Percentiles rank a stretch among this genome's conserved stretches.
phyloP scores from a whole-genome alignment of 1,284 basidiomycete genomes.

The Microbotryum saponariae region DNA sequence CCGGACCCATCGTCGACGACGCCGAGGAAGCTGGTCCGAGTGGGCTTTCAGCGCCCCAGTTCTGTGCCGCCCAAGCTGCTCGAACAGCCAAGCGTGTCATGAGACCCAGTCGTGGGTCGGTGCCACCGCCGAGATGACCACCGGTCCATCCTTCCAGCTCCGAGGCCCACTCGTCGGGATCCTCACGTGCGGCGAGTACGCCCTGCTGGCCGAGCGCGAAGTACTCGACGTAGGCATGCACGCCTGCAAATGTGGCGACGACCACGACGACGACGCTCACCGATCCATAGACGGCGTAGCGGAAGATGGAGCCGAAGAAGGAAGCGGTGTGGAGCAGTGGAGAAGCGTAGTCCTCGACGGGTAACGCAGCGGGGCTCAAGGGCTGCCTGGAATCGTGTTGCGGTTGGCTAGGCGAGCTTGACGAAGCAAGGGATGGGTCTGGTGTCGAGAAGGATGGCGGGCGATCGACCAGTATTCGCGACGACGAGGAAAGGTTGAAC shows the following conservation, averaged over 20 bases:
- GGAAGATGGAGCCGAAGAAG: constrained; percentile 27
- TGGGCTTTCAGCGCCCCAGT: constrained; percentile 25
- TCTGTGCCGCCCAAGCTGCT: constrained; percentile 34
- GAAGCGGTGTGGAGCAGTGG: constrained; percentile 28
- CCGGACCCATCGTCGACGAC: constrained; percentile 1
- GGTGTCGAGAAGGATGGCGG: constrained; percentile 2
- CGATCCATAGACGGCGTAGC: constrained; percentile 31
- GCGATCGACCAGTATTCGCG: neutral
- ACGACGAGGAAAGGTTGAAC: too few relatives aligned
- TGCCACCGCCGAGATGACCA: constrained; percentile 32
- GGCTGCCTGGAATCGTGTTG: constrained; percentile 2
- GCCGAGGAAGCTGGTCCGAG: constrained; percentile 2
- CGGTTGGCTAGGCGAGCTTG: neutral
- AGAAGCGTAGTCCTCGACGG: constrained; percentile 30
- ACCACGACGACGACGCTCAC: constrained; percentile 26
- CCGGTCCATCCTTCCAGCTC: constrained; percentile 34
- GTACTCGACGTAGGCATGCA: constrained; percentile 36
- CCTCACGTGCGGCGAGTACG: neutral
- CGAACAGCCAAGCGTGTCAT: constrained; percentile 30
- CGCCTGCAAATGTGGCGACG: constrained; percentile 16
- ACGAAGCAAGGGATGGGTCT: neutral
- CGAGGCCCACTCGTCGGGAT: constrained; percentile 27
- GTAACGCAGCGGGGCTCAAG: constrained; percentile 18
- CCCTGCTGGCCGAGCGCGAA: constrained; percentile 16
- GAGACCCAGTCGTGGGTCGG: constrained; percentile 33